phyloP scores from a whole-genome alignment of 2,329 filamentous ascomycete species.

The Fusarium torulosum region DNA sequence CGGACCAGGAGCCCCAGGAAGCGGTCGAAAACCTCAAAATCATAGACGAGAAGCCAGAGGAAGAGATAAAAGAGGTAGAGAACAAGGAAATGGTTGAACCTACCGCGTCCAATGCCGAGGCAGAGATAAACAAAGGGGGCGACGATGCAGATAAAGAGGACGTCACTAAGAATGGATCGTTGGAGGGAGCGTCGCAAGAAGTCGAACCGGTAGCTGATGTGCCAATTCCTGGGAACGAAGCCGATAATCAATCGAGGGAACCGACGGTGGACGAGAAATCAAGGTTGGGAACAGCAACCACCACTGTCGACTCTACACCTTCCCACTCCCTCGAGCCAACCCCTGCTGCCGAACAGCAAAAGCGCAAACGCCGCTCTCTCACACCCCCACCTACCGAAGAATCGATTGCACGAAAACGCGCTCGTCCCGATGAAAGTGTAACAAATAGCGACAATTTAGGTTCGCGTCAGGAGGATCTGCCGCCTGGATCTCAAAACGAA shows the following conservation, averaged over 20 bases:
- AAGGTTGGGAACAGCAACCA: slow-evolving; percentile 19
- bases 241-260: slow-evolving; percentile 21
- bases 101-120: slow-evolving; percentile 1
- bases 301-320: slow-evolving; percentile 24
- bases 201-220: slow-evolving; percentile 8
- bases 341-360: slow-evolving; percentile 58
- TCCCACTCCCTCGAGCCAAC: slow-evolving; percentile 25
- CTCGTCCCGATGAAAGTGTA: slow-evolving; percentile 56
- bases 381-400: slow-evolving; percentile 69
- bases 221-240: slow-evolving; percentile 17
- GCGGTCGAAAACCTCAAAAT: slow-evolving; percentile 18
- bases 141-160: slow-evolving; percentile 17
- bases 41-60: slow-evolving; percentile 8
- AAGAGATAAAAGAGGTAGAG: slow-evolving; percentile 6
- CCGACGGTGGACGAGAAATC: slow-evolving; percentile 23
- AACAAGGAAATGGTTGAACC: neutral
- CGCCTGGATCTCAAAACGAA: slow-evolving; percentile 17
- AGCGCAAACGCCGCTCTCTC: slow-evolving; percentile 75
- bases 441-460: slow-evolving; percentile 24
- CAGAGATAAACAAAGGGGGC: slow-evolving; percentile 9
- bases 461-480: slow-evolving; percentile 30
- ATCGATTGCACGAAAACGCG: slow-evolving; percentile 67
- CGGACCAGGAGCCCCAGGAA: slow-evolving; percentile 4
- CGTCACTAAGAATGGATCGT: slow-evolving; percentile 18
- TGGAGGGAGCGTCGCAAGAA: slow-evolving; percentile 12